A percentile compares a stretch with the other conserved stretches of the same genome.
These are phyloP conservation scores for Magnaporthiopsis rhizophila DNA, from an alignment of 2,329 filamentous ascomycete species.

Conservation along the genomic window DNA sequence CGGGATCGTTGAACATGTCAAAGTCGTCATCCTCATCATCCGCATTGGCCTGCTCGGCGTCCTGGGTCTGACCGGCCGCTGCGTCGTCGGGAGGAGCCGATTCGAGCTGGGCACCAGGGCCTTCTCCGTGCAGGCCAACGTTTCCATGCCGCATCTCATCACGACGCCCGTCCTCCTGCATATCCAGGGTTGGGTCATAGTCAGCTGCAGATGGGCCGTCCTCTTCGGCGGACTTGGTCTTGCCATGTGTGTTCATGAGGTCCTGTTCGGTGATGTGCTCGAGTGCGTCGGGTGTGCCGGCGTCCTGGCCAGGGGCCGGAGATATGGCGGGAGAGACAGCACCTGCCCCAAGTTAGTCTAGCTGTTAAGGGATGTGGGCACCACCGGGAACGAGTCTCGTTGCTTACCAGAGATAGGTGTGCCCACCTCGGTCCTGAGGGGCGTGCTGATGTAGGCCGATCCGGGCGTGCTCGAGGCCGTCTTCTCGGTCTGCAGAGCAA, in stretches of 20 bases:
- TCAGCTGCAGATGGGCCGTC: slow-evolving; percentile 87
- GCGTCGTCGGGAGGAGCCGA: not conserved
- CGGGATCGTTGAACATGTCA: slow-evolving; percentile 83
- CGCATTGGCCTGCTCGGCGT: slow-evolving; percentile 19
- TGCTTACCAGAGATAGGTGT: slow-evolving; percentile 42
- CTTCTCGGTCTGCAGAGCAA: slow-evolving; percentile 61
- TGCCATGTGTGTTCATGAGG: slow-evolving; percentile 53
- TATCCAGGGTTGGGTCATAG: slow-evolving; percentile 83
- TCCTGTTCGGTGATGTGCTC: slow-evolving; percentile 59
- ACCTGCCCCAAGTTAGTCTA: slow-evolving; percentile 12
- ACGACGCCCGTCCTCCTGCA: slow-evolving; percentile 72
- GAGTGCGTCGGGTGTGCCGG: slow-evolving; percentile 50
- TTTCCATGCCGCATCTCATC: slow-evolving; percentile 57
- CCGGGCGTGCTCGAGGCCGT: slow-evolving; percentile 47
- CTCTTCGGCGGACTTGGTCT: slow-evolving; percentile 33
- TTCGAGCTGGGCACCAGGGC: slow-evolving; percentile 12
- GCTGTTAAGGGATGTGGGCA: not conserved
- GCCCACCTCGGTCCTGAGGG: slow-evolving; percentile 25
- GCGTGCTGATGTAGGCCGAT: slow-evolving; percentile 36
- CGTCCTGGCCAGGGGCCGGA: slow-evolving; percentile 31
- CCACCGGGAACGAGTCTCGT: not conserved
- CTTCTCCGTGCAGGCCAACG: slow-evolving; percentile 39
- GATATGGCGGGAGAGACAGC: slow-evolving; percentile 29
- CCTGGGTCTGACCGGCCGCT: not conserved
- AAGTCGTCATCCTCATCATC: slow-evolving; percentile 64